Evolutionary conservation across 768 basidiomycete genomes (phyloP).

Genomic region (Mycena polygramma): DNA sequence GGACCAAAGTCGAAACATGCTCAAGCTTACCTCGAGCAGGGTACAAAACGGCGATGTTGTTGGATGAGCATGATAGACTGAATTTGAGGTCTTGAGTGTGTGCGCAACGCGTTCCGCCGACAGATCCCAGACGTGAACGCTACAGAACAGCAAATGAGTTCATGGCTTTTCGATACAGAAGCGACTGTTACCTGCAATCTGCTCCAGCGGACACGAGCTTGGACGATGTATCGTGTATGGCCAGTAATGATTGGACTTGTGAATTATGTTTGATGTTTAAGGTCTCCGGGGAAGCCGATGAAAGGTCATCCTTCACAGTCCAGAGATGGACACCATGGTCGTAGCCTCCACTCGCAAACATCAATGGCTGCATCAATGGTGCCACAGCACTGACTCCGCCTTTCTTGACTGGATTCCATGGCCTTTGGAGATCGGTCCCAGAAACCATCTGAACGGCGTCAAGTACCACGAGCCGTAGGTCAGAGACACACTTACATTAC

Average conservation of each 20-base stretch:
- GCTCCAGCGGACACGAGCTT: slow-evolving; percentile 64
- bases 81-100: slow-evolving; percentile 57
- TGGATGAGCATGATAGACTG: slow-evolving; percentile 57
- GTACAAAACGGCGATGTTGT: slow-evolving; percentile 54
- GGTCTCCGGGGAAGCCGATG: slow-evolving; percentile 45
- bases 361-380: slow-evolving; percentile 54
- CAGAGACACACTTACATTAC: slow-evolving; percentile 39
- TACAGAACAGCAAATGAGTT: slow-evolving; percentile 12
- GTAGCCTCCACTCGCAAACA: slow-evolving; percentile 64
- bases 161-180: no score
- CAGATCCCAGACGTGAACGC: slow-evolving; percentile 59
- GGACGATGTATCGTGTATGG: slow-evolving; percentile 58
- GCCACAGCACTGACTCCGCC: slow-evolving; percentile 58
- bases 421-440: slow-evolving; percentile 40
- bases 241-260: slow-evolving; percentile 57
- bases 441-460: slow-evolving; percentile 23
- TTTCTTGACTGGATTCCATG: slow-evolving; percentile 52
- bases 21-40: slow-evolving; percentile 55
- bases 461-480: not conserved
- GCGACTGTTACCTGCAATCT: slow-evolving; percentile 49
- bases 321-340: slow-evolving; percentile 64
- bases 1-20: slow-evolving; percentile 18
- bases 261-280: slow-evolving; percentile 59
- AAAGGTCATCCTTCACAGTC: slow-evolving; percentile 52
- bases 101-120: slow-evolving; percentile 58